These are phyloP conservation scores for Penicillium salamii DNA, from an alignment of 495 filamentous ascomycete genomes.

Conservation along the genomic window DNA sequence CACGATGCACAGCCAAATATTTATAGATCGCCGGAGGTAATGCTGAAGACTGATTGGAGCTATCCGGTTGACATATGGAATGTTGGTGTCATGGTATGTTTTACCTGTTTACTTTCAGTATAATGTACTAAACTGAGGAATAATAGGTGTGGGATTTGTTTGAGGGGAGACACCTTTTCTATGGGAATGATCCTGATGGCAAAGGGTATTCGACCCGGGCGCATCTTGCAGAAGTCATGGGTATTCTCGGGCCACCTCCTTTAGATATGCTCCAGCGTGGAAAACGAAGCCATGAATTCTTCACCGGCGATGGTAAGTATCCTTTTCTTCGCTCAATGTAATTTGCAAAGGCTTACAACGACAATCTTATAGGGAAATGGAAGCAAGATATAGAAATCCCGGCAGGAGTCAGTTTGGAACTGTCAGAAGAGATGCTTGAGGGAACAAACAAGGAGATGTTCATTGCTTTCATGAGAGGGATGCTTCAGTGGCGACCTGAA, in stretches of 20 bases:
- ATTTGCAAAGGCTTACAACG: neutral
- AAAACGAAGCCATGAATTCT: slow-evolving; percentile 34
- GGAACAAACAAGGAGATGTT: slow-evolving; percentile 40
- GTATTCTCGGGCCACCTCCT: slow-evolving; percentile 46
- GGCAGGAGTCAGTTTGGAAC: too few species aligned
- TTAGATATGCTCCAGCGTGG: slow-evolving; percentile 38
- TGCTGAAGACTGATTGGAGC: slow-evolving; percentile 41
- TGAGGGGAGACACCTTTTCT: slow-evolving; percentile 45
- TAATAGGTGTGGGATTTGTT: slow-evolving; percentile 48
- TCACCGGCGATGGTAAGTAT: slow-evolving; percentile 32
- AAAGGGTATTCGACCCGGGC: slow-evolving; percentile 40
- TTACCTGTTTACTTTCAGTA: too few species aligned
- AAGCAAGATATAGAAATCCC: slow-evolving; percentile 29
- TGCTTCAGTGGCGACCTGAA: slow-evolving; percentile 51
- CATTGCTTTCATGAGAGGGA: slow-evolving; percentile 38
- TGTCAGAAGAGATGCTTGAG: slow-evolving; percentile 20
- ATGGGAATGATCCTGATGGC: slow-evolving; percentile 40
- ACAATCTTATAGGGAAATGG: slow-evolving; percentile 31
- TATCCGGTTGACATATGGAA: slow-evolving; percentile 52
- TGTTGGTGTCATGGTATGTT: slow-evolving; percentile 21
- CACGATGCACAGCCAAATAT: slow-evolving; percentile 37
- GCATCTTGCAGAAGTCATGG: slow-evolving; percentile 47
- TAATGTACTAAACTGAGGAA: too few species aligned
- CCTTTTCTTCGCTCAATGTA: neutral
- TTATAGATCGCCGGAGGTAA: slow-evolving; percentile 49